A percentile compares a stretch with the other conserved stretches of the same genome.
These are phyloP conservation scores for Fusarium mangiferae DNA, from an alignment of 2,329 filamentous ascomycete species.

Conservation along the genomic window DNA sequence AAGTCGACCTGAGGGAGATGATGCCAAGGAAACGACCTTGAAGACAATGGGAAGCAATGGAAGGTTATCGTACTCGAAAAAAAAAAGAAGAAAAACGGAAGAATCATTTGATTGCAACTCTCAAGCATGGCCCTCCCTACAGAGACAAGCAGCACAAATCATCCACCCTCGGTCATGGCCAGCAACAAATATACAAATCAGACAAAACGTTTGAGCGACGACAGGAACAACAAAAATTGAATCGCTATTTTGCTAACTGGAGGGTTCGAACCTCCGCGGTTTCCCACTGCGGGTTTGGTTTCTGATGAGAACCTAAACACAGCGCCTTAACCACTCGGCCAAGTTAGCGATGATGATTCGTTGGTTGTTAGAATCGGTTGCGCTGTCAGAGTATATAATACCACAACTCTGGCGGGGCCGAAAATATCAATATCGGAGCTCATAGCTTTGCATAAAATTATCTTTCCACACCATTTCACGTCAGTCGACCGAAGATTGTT, in stretches of 20 bases:
- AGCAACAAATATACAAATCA: background rate
- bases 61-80: background rate
- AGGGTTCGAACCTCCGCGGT: slow-evolving; percentile 42
- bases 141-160: background rate
- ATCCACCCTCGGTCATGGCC: background rate
- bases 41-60: background rate
- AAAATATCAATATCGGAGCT: slow-evolving; percentile 21
- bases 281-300: slow-evolving; percentile 42
- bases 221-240: background rate
- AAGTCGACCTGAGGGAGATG: background rate
- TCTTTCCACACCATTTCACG: slow-evolving; percentile 23
- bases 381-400: accelerated
- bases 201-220: too few species aligned
- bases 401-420: accelerated
- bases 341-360: slow-evolving; percentile 38
- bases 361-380: background rate
- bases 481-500: background rate
- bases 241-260: slow-evolving; percentile 34
- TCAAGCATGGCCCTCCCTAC: background rate
- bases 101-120: background rate
- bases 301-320: slow-evolving; percentile 39
- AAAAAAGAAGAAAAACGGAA: too few species aligned
- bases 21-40: background rate
- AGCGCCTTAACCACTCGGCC: slow-evolving; percentile 42
- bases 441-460: slow-evolving; percentile 35